Percentiles rank a stretch among this genome's conserved stretches.
phyloP scores from a whole-genome alignment of 352 stramenopile species.

The Phytophthora constricta region DNA sequence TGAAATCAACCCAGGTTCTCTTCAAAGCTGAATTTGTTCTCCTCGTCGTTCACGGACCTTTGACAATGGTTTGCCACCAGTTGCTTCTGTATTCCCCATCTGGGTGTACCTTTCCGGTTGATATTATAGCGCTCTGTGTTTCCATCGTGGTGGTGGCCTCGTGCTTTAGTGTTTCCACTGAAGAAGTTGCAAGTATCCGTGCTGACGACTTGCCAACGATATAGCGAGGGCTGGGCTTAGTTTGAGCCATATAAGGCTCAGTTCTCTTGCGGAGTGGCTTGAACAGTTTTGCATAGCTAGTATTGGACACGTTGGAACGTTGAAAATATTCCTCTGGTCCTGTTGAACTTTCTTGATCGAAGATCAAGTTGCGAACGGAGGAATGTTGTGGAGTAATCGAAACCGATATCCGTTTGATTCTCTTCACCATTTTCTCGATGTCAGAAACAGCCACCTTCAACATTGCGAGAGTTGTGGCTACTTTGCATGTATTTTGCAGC shows the following conservation, averaged over 20 bases:
- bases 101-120: too few species aligned
- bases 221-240: neutral
- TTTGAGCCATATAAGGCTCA: neutral
- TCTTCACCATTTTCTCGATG: constrained; percentile 8
- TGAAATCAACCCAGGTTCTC: neutral
- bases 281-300: neutral
- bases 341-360: neutral
- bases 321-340: too few species aligned
- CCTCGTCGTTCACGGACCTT: neutral
- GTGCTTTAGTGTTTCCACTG: neutral
- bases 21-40: neutral
- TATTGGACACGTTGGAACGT: neutral
- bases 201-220: neutral
- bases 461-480: neutral
- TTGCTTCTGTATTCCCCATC: neutral
- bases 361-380: neutral
- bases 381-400: neutral
- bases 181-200: neutral
- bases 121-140: neutral
- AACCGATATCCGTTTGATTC: neutral
- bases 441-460: neutral
- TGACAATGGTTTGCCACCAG: neutral
- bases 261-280: neutral
- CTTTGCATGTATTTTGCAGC: constrained; percentile 1
- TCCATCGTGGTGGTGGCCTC: neutral